These are phyloP conservation scores for Pleurozium schreberi DNA, from an alignment of 225 moss, liverwort and hornwort genomes.

Conservation along the genomic window DNA sequence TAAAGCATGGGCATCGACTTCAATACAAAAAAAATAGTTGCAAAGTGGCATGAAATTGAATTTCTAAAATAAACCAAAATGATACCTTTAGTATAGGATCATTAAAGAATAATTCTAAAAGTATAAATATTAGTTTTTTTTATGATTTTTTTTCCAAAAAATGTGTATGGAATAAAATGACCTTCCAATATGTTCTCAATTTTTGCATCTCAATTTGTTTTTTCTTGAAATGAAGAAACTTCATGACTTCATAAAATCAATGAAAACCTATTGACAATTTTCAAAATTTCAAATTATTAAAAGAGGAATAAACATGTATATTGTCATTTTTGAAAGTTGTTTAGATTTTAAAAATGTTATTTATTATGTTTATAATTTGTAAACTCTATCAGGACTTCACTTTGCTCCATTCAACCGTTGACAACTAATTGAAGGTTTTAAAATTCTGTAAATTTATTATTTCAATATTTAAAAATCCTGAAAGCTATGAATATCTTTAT, in stretches of 20 bases:
- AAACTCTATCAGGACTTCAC: background rate
- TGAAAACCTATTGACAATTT: background rate
- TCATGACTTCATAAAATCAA: background rate
- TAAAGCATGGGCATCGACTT: background rate
- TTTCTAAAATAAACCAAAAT: background rate
- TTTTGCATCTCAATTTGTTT: fast-evolving
- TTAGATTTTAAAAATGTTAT: background rate
- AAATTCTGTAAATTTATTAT: background rate
- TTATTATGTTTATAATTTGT: background rate
- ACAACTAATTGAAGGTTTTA: background rate
- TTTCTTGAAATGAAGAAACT: background rate
- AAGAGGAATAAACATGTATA: background rate
- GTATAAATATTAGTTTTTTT: background rate
- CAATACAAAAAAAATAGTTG: background rate
- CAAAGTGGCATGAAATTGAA: background rate
- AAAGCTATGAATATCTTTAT: too few relatives aligned
- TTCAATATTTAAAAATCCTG: background rate
- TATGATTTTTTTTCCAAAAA: background rate
- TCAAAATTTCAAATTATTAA: background rate
- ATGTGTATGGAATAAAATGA: background rate
- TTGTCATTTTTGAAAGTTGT: background rate
- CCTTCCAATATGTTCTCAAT: background rate
- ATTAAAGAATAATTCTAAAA: background rate
- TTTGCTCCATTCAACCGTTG: background rate
- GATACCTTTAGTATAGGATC: background rate